phyloP scores from a whole-genome alignment of 495 filamentous ascomycete species.

The Amphirosellinia nigrospora region DNA sequence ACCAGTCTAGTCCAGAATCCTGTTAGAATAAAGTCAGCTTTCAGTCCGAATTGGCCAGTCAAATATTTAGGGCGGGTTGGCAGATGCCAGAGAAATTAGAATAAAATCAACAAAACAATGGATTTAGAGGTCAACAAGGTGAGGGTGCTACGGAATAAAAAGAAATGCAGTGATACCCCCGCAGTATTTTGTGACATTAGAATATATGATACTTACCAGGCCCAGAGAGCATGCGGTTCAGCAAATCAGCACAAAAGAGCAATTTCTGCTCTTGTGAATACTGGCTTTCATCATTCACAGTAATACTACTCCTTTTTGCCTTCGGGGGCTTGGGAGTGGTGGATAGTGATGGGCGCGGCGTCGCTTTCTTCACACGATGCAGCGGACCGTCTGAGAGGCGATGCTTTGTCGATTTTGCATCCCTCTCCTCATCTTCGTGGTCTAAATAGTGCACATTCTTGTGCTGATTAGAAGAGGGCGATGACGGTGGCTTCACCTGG shows the following conservation, averaged over 20 bases:
- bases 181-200: not conserved
- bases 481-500: slow-evolving; percentile 33
- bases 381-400: slow-evolving; percentile 44
- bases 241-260: slow-evolving; percentile 57
- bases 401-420: slow-evolving; percentile 43
- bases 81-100: not conserved
- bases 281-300: slow-evolving; percentile 29
- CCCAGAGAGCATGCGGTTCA: slow-evolving; percentile 60
- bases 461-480: slow-evolving; percentile 29
- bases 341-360: slow-evolving; percentile 35
- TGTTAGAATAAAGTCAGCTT: slow-evolving; percentile 29
- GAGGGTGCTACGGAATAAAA: not conserved
- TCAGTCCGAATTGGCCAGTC: slow-evolving; percentile 1
- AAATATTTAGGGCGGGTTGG: not conserved
- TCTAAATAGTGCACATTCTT: slow-evolving; percentile 51
- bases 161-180: not conserved
- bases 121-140: not conserved
- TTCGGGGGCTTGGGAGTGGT: slow-evolving; percentile 39
- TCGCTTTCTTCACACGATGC: slow-evolving; percentile 39
- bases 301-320: slow-evolving; percentile 35
- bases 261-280: slow-evolving; percentile 53
- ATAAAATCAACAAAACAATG: not conserved
- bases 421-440: slow-evolving; percentile 38
- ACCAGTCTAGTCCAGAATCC: slow-evolving; percentile 65
- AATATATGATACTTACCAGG: slow-evolving; percentile 47